These are phyloP conservation scores for Paecilomyces fulvus DNA, from an alignment of 2,329 filamentous ascomycete genomes.

Conservation along the genomic window DNA sequence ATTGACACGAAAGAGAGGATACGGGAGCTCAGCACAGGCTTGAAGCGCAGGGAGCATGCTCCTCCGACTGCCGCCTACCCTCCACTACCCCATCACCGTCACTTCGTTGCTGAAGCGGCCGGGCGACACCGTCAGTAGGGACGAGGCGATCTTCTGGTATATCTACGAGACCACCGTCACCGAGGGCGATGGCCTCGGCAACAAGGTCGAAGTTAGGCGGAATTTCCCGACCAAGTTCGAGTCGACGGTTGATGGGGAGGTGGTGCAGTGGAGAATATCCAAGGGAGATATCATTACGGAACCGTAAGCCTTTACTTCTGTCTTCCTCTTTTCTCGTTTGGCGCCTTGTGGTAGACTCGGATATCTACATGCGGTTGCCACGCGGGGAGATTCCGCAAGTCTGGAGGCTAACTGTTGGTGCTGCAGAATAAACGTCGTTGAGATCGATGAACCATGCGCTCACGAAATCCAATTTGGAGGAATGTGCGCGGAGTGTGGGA, in stretches of 20 bases:
- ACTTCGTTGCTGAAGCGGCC: slow-evolving; percentile 70
- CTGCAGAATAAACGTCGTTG: slow-evolving; percentile 50
- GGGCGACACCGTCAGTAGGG: slow-evolving; percentile 66
- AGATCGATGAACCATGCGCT: slow-evolving; percentile 82
- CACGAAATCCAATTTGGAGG: slow-evolving; percentile 89
- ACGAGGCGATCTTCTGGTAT: slow-evolving; percentile 77
- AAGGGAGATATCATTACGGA: slow-evolving; percentile 36
- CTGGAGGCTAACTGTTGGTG: slow-evolving; percentile 1
- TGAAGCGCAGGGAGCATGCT: slow-evolving; percentile 29
- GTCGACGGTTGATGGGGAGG: slow-evolving; percentile 70
- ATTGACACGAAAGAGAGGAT: not conserved
- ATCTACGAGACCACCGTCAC: slow-evolving; percentile 68
- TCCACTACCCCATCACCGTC: slow-evolving; percentile 91
- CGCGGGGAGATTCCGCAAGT: not conserved
- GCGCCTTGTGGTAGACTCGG: not conserved
- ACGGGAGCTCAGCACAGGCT: not conserved
- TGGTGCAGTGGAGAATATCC: slow-evolving; percentile 66
- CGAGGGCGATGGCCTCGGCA: slow-evolving; percentile 62
- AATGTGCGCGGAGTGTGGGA: slow-evolving; percentile 84
- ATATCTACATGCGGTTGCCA: not conserved
- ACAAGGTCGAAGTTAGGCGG: slow-evolving; percentile 60
- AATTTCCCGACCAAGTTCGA: slow-evolving; percentile 73
- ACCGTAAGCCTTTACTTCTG: slow-evolving; percentile 28
- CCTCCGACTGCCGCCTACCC: slow-evolving; percentile 43
- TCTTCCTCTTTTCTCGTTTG: not conserved